phyloP scores from a whole-genome alignment of 306 rosid species.

The Vicia faba region DNA sequence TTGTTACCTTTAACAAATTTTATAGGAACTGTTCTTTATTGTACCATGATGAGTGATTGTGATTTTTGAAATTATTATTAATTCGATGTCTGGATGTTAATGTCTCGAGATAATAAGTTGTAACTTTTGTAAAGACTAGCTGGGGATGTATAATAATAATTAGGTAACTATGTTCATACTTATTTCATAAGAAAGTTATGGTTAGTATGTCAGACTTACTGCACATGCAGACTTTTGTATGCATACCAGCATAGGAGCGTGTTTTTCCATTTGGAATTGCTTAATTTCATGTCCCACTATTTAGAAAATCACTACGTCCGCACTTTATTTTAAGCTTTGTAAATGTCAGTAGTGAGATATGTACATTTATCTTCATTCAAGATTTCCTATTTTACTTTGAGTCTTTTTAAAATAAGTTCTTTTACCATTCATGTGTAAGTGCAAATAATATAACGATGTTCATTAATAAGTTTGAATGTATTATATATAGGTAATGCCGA shows the following conservation, averaged over 20 bases:
- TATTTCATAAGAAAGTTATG: neutral
- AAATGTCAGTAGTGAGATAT: conserved; percentile 2
- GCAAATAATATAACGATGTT: conserved; percentile 9
- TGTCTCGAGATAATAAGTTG: conserved; percentile 6
- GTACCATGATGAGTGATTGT: no score
- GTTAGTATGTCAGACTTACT: neutral
- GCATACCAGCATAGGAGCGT: neutral
- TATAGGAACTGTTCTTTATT: neutral
- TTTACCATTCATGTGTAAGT: neutral
- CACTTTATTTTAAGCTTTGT: neutral
- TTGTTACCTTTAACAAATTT: neutral
- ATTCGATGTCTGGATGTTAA: neutral
- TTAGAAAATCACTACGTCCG: no score
- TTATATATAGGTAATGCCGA: conserved; percentile 64
- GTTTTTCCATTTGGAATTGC: no score
- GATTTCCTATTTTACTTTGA: no score
- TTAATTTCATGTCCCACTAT: no score
- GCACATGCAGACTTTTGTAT: neutral
- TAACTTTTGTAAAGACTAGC: neutral
- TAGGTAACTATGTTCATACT: neutral
- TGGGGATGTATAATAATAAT: neutral
- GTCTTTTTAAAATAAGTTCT: no score
- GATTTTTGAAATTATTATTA: conserved; percentile 15
- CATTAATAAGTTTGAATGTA: conserved; percentile 20
- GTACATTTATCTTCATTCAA: conserved; percentile 7